Base-by-base conservation (phyloP, 176 grass and related monocot species). In the Lolium perenne region DNA sequence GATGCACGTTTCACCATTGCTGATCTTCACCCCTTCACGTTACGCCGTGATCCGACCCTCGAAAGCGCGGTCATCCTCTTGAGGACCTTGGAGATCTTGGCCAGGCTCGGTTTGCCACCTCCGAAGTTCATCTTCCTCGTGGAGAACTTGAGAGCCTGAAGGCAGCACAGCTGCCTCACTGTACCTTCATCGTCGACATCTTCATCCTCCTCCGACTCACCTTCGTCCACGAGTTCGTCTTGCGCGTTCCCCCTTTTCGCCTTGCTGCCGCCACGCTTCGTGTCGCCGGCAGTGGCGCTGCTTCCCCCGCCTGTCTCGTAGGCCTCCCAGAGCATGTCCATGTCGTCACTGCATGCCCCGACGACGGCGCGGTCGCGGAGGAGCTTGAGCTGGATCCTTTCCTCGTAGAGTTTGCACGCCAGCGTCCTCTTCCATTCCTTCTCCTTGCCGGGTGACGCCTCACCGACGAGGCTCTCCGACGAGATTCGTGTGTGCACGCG, bases 271-370 rank as follows among this genome's bases (percentile, higher is more conserved):
- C 70, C 78, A 54, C 87, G 76, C 76, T 84, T 91, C 3, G 41
- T 35, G 40, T 8, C 79, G 16, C 10, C 29, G 13, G 26, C 16
- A 14, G 76, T 38, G 45, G 7, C 71, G 46, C 66, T 55, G 13
- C 16, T 83, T 2, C 87, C 62, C 47, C 69, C 76, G 84, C 89
- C 93, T 16, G 86, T 80, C 88, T 99, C 97, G 85, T 95, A 95
- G 60, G 94, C 97, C 88, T 99, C 97, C 97, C 97, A 96, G 18
- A 99, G 86, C 86, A 94, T 80, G 80, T 99, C 97, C 97, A 99
- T 99, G 75, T 96, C 91, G 73, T 96, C 88, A 15, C 83, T 82
- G 56, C 79, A 89, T 63, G 71, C 46, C 71, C 90, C 94, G 21
- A 81, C 88, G 21, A 88, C 66, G 43, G 83, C 79, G 20, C 87